Evolutionary conservation across 2,329 filamentous ascomycete species (phyloP), one percentile per base, ranked within the genome.

Genomic region (Xylaria multiplex): DNA sequence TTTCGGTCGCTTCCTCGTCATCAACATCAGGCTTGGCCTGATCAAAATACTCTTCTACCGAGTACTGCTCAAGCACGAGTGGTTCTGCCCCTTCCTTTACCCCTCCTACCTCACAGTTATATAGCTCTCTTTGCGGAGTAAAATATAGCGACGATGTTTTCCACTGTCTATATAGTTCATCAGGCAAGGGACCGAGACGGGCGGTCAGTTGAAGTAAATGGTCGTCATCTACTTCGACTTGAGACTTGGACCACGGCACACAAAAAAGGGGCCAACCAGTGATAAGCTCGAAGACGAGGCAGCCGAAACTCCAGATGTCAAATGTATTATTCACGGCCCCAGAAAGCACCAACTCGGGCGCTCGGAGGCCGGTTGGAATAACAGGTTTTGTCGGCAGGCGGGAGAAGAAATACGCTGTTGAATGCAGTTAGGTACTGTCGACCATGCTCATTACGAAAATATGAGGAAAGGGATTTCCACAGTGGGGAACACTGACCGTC

Each of bases 291-390:
- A 76, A 77, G 14, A 75, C 16, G 58, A 77, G 72, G 45, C 74
- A 77, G 54, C 76, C 73, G 32, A 77, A 78, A 58, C 74, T 76
- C 76, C 74, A 78, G 16, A 77, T 45, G 40, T 76, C 75, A 3
- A 73, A 55, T 3, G 68, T 69, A 45, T 69, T 68, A 48, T 72
- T 57, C 5, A 75, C 57, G 0, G 60, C 45, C 24, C 72, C 69
- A 8, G 59, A 52, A 30, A 78, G 69, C 19, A 77, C 52, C 40
- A 74, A 46, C 67, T 77, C 76, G 1, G 74, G 74, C 49, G 75
- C 50, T 37, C 73, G 72, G 49, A 77, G 73, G 37, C 74, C 74
- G 27, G 59, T 46, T 45, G 75, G 74, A 40, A 56, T 71, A 14
- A 75, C 6, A 8, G 59, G 46, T 48, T 71, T 74, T 14, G 27